phyloP scores from a whole-genome alignment of 2,329 filamentous ascomycete genomes.

The Phialophora tarda region DNA sequence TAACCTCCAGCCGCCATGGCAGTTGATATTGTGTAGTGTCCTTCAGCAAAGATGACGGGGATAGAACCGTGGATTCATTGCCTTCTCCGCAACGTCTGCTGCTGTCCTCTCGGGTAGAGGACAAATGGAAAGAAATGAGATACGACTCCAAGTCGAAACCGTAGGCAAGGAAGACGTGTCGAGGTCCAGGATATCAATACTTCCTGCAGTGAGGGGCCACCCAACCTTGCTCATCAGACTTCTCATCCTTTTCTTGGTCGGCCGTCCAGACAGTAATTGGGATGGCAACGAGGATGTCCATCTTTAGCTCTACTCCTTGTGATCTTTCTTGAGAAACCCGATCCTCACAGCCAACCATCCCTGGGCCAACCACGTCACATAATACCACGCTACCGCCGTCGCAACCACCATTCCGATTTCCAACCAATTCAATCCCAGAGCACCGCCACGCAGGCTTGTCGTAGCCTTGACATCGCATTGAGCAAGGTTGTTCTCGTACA shows the following conservation, averaged over 20 bases:
- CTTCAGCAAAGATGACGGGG: neutral
- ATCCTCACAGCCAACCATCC: conserved; percentile 8
- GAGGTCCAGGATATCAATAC: neutral
- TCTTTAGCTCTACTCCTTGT: neutral
- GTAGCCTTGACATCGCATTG: conserved; percentile 18
- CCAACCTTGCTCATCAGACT: neutral
- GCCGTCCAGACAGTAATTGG: neutral
- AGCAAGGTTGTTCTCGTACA: conserved; percentile 25
- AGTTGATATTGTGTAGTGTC: neutral
- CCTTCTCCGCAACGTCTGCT: neutral
- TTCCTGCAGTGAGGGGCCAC: neutral
- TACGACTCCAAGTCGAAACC: neutral
- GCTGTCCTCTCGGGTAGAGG: neutral
- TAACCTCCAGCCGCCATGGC: neutral
- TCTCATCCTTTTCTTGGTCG: neutral
- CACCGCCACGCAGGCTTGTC: conserved; percentile 13
- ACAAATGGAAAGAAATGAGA: neutral
- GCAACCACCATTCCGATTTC: conserved; percentile 17
- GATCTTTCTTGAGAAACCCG: conserved; percentile 7
- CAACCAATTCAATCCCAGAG: conserved; percentile 21
- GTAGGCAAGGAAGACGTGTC: neutral
- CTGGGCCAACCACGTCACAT: conserved; percentile 16
- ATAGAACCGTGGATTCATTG: neutral
- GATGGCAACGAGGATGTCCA: neutral
- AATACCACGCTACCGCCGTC: conserved; percentile 19